Evolutionary conservation across 306 rosid species (phyloP), one percentile per base, ranked within the genome.

Genomic region (Calophaca sinica): DNA sequence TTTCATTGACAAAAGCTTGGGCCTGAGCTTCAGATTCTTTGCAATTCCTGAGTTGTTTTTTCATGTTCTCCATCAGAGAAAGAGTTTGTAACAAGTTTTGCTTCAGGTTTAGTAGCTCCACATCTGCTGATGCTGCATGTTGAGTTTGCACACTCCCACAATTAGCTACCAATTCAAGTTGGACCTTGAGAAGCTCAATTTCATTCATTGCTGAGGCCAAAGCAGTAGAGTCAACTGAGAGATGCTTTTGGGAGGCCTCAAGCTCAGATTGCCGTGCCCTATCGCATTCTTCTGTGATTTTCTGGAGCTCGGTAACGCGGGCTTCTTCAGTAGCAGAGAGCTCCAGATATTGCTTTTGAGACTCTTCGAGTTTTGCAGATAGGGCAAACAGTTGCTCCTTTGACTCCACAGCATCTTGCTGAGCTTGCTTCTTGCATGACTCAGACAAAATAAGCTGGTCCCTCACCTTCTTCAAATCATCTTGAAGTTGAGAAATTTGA

Each of bases 401-500:
- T 70, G 90, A 87, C 39, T 87, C 90, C 66, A 86, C 90, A 14
- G 90, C 89, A 35, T 90, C 97, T 72, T 85, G 84, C 83, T 84
- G 87, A 80, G 96, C 92, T 77, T 85, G 87, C 67, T 83, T 84
- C 89, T 87, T 84, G 84, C 87, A 83, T 74, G 96, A 87, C 71
- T 90, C 98, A 5, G 92, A 84, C 29, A 73, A 79, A 65, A 72
- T 64, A 68, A 92, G 86, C 82, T 86, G 89, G 39, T 86, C 84
- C 84, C 80, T 88, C 29, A 88, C 88, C 58, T 74, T 84, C 61
- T 86, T 89, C 76, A 96, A 77, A 73, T 92, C 96, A 61, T 84
- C 96, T 83, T 85, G 88, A 48, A 92, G 96, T 67, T 86, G 89
- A 69, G 92, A 81, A 76, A 89, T 76, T 89, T 90, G 98, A 54